phyloP scores from a whole-genome alignment of 164 flowering plant genomes.

The Tinospora cordifolia region DNA sequence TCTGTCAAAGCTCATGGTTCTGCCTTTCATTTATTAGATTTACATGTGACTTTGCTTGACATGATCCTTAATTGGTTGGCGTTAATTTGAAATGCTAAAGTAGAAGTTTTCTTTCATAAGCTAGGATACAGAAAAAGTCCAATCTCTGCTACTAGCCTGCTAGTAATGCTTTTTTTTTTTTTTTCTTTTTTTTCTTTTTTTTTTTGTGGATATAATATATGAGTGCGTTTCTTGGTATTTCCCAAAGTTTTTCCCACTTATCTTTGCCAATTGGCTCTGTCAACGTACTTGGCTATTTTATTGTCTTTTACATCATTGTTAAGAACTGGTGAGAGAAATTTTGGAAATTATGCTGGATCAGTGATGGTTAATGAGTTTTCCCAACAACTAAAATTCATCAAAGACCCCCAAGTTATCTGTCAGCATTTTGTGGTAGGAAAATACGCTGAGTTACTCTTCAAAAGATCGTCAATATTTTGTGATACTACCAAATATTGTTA shows the following conservation, averaged over 20 bases:
- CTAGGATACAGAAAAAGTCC: neutral
- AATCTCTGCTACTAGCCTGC: neutral
- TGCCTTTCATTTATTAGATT: neutral
- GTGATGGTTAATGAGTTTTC: neutral
- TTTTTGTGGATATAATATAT: neutral
- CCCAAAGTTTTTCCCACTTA: neutral
- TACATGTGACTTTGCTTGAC: neutral
- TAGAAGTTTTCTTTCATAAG: neutral
- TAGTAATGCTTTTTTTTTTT: neutral
- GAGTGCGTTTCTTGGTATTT: neutral
- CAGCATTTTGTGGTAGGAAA: neutral
- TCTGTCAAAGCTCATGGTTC: slow-evolving; percentile 17
- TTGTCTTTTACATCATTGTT: neutral
- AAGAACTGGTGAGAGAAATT: neutral
- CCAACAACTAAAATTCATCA: neutral
- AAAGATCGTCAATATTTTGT: neutral
- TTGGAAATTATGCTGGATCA: neutral
- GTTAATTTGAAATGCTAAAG: neutral
- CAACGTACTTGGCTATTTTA: neutral
- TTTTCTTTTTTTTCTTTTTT: neutral
- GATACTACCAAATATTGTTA: too few relatives aligned
- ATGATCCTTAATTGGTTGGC: neutral
- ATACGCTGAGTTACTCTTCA: neutral
- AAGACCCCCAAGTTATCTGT: neutral
- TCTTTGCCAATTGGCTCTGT: neutral